A percentile compares a stretch with the other conserved stretches of the same genome.
These are phyloP conservation scores for Wolfiporia cocos DNA, from an alignment of 1,284 basidiomycete species.

Conservation along the genomic window DNA sequence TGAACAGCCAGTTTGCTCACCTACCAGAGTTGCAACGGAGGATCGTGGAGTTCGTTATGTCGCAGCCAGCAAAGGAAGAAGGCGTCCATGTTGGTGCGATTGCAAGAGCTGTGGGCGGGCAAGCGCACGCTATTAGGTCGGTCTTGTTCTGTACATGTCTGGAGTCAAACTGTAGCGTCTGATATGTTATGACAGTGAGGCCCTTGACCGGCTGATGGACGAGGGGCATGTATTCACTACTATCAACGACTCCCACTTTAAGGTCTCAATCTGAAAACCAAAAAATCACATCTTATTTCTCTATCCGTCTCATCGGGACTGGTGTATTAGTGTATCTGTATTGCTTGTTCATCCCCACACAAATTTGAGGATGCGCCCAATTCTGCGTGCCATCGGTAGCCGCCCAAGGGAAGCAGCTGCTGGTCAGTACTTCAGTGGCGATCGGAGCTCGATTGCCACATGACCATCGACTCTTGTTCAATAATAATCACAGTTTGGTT, in stretches of 20 bases:
- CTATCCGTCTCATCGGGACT: too few relatives aligned
- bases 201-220: constrained; percentile 45
- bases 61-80: constrained; percentile 31
- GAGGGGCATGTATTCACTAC: constrained; percentile 54
- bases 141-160: too few relatives aligned
- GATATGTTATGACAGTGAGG: constrained; percentile 28
- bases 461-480: too few relatives aligned
- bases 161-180: neutral
- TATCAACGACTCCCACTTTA: constrained; percentile 40
- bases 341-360: too few relatives aligned
- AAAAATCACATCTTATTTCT: too few relatives aligned
- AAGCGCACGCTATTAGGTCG: constrained; percentile 34
- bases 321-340: too few relatives aligned
- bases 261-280: constrained; percentile 21
- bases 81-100: constrained; percentile 46
- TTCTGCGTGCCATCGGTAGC: too few relatives aligned
- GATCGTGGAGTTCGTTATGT: constrained; percentile 42
- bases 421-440: too few relatives aligned
- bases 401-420: too few relatives aligned
- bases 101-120: constrained; percentile 24
- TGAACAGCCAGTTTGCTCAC: constrained; percentile 30
- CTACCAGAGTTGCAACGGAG: constrained; percentile 39
- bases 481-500: too few relatives aligned
- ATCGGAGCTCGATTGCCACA: too few relatives aligned
- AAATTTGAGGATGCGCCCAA: too few relatives aligned